Evolutionary conservation across 2,329 filamentous ascomycete genomes (phyloP).

Genomic region (Fusarium pseudoanthophilum): DNA sequence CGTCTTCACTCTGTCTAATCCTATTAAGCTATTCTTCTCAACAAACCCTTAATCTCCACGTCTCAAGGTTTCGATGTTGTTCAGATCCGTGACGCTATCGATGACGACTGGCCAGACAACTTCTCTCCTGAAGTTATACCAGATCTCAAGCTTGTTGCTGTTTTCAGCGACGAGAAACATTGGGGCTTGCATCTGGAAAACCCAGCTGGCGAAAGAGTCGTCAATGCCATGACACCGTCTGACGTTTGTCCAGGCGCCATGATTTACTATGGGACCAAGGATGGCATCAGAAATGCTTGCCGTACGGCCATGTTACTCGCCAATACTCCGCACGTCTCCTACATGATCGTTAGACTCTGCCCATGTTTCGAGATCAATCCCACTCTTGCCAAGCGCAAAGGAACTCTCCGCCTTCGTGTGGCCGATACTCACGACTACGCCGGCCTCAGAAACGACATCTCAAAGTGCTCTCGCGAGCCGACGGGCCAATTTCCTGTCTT

Average conservation of each 20-base stretch:
- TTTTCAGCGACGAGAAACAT: fast-evolving
- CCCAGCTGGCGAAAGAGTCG: fast-evolving
- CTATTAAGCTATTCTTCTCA: neutral
- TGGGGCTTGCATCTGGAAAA: neutral
- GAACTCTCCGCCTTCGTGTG: neutral
- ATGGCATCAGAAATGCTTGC: fast-evolving
- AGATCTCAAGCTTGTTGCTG: fast-evolving
- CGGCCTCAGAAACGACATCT: no score
- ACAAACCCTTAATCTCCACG: no score
- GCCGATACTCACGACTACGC: neutral
- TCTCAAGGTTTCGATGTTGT: no score
- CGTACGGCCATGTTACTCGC: neutral
- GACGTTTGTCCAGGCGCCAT: neutral
- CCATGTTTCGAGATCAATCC: no score
- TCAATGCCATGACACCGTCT: neutral
- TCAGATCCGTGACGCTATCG: neutral
- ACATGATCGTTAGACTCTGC: no score
- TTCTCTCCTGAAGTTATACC: neutral
- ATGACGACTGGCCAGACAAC: no score
- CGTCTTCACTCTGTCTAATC: neutral
- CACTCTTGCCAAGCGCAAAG: neutral
- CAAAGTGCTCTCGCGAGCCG: no score
- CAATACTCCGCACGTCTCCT: no score
- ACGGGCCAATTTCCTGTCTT: neutral
- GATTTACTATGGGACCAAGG: neutral